Percentiles rank a stretch among this genome's conserved stretches.
Conservation (phyloP, 2,329 filamentous ascomycete genomes). For the Ceratocystis smalleyi region DNA sequence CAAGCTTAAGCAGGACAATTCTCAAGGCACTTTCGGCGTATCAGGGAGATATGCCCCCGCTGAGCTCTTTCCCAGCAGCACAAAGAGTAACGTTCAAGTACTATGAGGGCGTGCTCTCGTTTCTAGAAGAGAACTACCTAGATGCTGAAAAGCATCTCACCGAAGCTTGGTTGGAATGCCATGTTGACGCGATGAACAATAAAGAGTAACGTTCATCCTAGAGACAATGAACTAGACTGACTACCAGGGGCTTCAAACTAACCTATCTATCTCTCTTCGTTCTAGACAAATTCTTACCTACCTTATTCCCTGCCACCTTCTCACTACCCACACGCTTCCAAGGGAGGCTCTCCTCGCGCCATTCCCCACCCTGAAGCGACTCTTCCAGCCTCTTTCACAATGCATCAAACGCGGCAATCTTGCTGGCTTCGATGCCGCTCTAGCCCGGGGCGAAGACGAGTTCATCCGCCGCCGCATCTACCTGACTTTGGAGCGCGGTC, state of each 20-base stretch:
- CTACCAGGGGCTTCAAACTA: constrained; percentile 19
- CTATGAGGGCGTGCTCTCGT: constrained; percentile 84
- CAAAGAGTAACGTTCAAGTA: constrained; percentile 95
- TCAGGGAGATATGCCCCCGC: constrained; percentile 60
- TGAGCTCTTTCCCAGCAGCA: constrained; percentile 68
- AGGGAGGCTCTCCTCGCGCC: constrained; percentile 53
- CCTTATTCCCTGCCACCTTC: constrained; percentile 79
- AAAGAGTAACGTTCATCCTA: constrained; percentile 46
- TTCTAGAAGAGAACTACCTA: constrained; percentile 83
- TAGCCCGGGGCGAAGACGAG: constrained; percentile 71
- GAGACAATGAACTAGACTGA: neutral
- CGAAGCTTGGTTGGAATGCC: constrained; percentile 68
- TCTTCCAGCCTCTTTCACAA: constrained; percentile 62
- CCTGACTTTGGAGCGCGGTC: constrained; percentile 77
- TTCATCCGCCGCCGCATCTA: constrained; percentile 91
- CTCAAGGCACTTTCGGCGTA: constrained; percentile 69
- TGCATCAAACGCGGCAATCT: constrained; percentile 77
- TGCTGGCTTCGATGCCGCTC: constrained; percentile 64
- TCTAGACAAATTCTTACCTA: constrained; percentile 64
- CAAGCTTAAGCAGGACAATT: constrained; percentile 79
- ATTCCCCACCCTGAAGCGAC: constrained; percentile 57
- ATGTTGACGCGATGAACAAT: constrained; percentile 54
- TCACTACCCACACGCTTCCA: constrained; percentile 76
- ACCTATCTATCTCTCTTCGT: neutral
- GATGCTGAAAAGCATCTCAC: constrained; percentile 69